Evolutionary conservation across 2,329 filamentous ascomycete genomes (phyloP).

Genomic region (Claviceps spartinae): DNA sequence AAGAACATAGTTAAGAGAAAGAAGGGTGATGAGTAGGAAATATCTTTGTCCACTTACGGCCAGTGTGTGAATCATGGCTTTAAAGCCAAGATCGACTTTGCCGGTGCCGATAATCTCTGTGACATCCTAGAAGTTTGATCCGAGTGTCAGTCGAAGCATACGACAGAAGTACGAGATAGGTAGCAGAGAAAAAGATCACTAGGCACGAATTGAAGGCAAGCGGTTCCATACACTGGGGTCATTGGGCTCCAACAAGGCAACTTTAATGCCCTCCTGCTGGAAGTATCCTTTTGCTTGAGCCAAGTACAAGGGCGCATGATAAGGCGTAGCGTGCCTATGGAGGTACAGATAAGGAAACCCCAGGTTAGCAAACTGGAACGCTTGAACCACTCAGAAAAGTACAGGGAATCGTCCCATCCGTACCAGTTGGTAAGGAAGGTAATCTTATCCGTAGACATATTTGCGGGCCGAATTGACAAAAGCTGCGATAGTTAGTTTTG

Average conservation of each 20-base stretch:
- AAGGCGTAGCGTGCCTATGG: constrained; percentile 63
- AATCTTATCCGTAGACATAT: constrained; percentile 73
- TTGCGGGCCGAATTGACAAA: constrained; percentile 29
- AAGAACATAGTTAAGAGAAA: no score
- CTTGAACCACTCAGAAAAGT: no score
- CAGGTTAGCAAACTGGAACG: no score
- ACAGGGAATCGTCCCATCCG: constrained; percentile 4
- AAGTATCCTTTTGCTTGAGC: constrained; percentile 66
- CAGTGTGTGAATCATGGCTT: constrained; percentile 73
- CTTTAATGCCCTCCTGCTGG: constrained; percentile 62
- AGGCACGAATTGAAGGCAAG: no score
- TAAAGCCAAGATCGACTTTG: constrained; percentile 68
- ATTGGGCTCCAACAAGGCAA: constrained; percentile 65
- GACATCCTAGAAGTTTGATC: constrained; percentile 41
- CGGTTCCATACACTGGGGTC: constrained; percentile 49
- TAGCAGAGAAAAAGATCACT: neutral
- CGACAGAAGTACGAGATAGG: no score
- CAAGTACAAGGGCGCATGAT: constrained; percentile 66
- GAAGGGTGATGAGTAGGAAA: neutral
- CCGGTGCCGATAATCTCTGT: constrained; percentile 68
- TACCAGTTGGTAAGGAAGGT: constrained; percentile 78
- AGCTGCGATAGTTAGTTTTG: constrained; percentile 35
- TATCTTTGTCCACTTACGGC: constrained; percentile 32
- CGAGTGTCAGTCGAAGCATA: neutral
- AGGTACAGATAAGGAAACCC: neutral